These are phyloP conservation scores for Alternaria arbusti DNA, from an alignment of 2,329 filamentous ascomycete genomes.

Conservation along the genomic window DNA sequence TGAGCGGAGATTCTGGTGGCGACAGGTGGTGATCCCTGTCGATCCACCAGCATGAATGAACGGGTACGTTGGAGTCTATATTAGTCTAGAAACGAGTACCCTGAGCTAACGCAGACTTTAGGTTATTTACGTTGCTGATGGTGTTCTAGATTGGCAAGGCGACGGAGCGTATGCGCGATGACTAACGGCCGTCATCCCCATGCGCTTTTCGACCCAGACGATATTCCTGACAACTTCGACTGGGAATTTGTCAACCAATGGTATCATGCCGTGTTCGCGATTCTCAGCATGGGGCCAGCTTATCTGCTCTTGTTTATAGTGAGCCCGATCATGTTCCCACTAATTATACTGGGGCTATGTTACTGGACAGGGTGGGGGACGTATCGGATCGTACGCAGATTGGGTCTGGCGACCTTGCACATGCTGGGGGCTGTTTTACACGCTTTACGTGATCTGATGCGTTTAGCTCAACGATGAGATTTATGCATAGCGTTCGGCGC, in stretches of 20 bases:
- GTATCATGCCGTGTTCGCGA: not conserved
- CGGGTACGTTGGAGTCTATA: not conserved
- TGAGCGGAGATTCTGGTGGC: slow-evolving; percentile 23
- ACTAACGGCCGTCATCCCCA: not conserved
- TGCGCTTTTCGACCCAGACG: not conserved
- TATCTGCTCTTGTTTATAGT: slow-evolving; percentile 1
- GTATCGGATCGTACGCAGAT: not conserved
- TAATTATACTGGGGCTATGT: not conserved
- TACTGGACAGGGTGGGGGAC: not conserved
- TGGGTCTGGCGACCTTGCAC: not conserved
- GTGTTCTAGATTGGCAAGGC: not conserved
- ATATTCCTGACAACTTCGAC: not conserved
- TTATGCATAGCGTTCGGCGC: slow-evolving; percentile 2
- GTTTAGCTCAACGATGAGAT: not conserved
- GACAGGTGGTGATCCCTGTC: slow-evolving; percentile 12
- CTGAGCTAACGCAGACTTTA: not conserved
- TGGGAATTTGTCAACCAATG: not conserved
- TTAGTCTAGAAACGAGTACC: not conserved
- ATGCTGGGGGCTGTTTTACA: not conserved
- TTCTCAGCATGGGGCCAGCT: slow-evolving; percentile 5
- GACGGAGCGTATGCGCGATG: not conserved
- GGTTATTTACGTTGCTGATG: not conserved
- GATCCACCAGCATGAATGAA: not conserved
- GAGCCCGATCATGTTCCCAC: not conserved
- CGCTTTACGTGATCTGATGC: not conserved